Evolutionary conservation across 306 rosid species (phyloP).

Genomic region (Biancaea sappan): DNA sequence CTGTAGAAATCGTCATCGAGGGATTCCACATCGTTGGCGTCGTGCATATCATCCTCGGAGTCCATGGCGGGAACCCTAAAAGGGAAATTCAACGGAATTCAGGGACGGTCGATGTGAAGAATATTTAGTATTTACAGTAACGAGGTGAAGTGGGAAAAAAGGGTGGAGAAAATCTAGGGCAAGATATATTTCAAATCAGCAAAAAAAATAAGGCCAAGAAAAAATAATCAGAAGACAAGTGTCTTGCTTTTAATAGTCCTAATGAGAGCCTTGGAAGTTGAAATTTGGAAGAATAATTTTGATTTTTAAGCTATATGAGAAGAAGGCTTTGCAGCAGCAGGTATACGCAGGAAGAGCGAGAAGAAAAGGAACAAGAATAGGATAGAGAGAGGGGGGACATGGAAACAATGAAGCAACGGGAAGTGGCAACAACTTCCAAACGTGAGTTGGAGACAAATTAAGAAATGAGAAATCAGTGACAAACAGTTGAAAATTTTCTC

Average conservation of each 20-base stretch:
- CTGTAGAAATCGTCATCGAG: conserved; percentile 83
- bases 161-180: conserved; percentile 44
- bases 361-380: neutral
- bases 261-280: conserved; percentile 23
- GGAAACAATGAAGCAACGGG: neutral
- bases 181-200: neutral
- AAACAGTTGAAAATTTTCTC: too few species aligned
- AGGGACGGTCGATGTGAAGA: neutral
- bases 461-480: neutral
- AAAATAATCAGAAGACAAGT: neutral
- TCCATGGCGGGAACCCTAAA: conserved; percentile 44
- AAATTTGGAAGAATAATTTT: neutral
- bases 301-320: neutral
- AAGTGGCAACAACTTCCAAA: neutral
- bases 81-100: conserved; percentile 4
- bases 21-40: conserved; percentile 74
- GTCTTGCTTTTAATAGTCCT: conserved; percentile 15
- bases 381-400: neutral
- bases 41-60: conserved; percentile 66
- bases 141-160: neutral
- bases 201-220: neutral
- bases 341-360: neutral
- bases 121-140: neutral
- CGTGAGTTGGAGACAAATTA: neutral
- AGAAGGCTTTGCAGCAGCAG: neutral